Evolutionary conservation across 768 basidiomycete species (phyloP), one percentile per base, ranked within the genome.

Genomic region (Amanita inopinata): DNA sequence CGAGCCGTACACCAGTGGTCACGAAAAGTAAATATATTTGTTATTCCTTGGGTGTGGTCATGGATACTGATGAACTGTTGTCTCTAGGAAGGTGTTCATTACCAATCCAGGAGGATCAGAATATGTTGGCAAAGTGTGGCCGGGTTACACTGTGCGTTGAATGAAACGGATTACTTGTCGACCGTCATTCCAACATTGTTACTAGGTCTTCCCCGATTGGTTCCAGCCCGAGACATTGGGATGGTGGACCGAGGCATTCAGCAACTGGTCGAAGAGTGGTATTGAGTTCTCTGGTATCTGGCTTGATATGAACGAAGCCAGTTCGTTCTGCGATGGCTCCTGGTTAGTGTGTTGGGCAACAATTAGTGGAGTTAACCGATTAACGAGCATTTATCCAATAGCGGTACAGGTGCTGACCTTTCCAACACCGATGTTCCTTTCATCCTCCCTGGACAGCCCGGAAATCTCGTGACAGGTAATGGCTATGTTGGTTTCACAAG

Each of bases 61-160:
- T 17, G 19, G 25, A 39, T 32, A 10, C 14, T 22, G 8, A 23
- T 23, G 27, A 43, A 33, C 39, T 46, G 34, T 35, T 14, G 28
- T 45, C 30, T 38, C 24, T 31, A 82, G 80, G n/a, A 70, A 74
- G 36, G 71, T 77, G 0, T 88, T 79, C 57, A 72, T 89, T 38
- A 84, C 76, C 51, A 86, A 88, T 55, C 79, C 78, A 0, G 79
- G 88, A 51, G 78, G 77, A 0, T 70, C 77, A 27, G 71, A 79
- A 51, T 87, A 82, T 56, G 54, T 84, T 1, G 86, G 86, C 8
- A 69, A 78, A 53, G 83, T 85, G 6, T 87, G 81, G 83, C 83
- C 84, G 11, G 82, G 84, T 17, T 80, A 74, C 58, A 79, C 80
- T 5, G 81, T 77, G 25, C 12, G 67, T 53, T 14, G 11, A 31